Evolutionary conservation across 164 flowering plant genomes (phyloP).

Genomic region (Vitis rotundifolia): DNA sequence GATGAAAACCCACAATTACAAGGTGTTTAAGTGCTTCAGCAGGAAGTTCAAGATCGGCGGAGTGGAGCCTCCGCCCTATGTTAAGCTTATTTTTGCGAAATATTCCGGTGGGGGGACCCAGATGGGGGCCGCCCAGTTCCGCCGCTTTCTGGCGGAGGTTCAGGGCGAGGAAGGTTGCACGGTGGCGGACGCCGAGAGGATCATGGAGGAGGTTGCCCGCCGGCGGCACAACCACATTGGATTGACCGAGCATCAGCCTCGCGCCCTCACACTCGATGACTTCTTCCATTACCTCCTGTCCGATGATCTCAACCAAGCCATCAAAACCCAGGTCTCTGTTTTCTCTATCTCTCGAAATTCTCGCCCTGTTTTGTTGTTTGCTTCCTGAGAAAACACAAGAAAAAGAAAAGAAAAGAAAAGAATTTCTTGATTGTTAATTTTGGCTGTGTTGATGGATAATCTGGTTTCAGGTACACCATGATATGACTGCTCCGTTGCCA

Average conservation of each 20-base stretch:
- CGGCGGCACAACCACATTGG: constrained; percentile 22
- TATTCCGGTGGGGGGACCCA: constrained; percentile 39
- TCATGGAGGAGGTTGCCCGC: constrained; percentile 39
- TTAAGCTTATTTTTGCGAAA: constrained; percentile 42
- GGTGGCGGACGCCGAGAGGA: constrained; percentile 41
- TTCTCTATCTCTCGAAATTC: constrained; percentile 1
- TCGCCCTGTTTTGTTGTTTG: too few species aligned
- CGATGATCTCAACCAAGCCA: constrained; percentile 72
- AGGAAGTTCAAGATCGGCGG: constrained; percentile 70
- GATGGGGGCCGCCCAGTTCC: constrained; percentile 66
- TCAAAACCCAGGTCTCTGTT: constrained; percentile 43
- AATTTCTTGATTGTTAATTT: background rate
- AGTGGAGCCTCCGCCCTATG: constrained; percentile 64
- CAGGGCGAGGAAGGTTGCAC: constrained; percentile 49
- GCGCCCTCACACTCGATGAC: constrained; percentile 54
- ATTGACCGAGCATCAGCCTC: constrained; percentile 20
- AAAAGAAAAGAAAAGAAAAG: too few species aligned
- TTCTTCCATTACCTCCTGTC: constrained; percentile 62
- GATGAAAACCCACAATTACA: constrained; percentile 56
- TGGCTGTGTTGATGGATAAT: constrained; percentile 6
- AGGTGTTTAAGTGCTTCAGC: constrained; percentile 67
- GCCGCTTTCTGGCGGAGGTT: constrained; percentile 53
- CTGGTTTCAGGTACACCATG: constrained; percentile 66
- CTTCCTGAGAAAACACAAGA: too few species aligned
- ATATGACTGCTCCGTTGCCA: constrained; percentile 82